phyloP scores from a whole-genome alignment of 78 protist species.

The Acrasis kona region DNA sequence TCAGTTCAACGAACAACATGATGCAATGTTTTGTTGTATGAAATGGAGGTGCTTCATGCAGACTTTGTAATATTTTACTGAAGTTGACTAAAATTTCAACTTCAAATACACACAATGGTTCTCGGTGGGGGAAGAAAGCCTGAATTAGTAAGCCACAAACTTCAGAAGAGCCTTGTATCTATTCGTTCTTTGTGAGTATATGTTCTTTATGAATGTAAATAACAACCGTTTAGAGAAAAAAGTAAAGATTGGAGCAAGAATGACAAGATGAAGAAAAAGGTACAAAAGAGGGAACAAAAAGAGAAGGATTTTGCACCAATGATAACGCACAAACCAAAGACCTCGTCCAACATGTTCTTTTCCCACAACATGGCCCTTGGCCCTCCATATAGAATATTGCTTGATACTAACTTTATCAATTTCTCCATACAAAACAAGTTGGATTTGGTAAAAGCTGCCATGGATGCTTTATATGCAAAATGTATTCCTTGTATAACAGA shows the following conservation, averaged over 20 bases:
- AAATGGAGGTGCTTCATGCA: too few species aligned
- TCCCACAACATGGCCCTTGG: conserved; percentile 84
- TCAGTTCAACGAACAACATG: too few species aligned
- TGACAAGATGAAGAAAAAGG: neutral
- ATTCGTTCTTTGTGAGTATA: too few species aligned
- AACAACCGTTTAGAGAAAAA: neutral
- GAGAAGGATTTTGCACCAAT: neutral
- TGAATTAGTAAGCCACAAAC: too few species aligned
- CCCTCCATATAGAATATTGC: conserved; percentile 90
- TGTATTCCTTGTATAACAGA: conserved; percentile 82
- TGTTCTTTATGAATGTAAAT: neutral
- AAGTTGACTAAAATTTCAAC: too few species aligned
- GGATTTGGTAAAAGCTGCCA: conserved; percentile 74
- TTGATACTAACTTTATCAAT: conserved; percentile 99
- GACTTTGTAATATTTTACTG: too few species aligned
- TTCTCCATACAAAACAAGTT: conserved; percentile 78
- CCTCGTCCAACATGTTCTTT: conserved; percentile 77
- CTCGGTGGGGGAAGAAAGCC: too few species aligned
- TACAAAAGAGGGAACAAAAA: neutral
- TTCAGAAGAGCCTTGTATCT: too few species aligned
- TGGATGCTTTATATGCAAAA: conserved; percentile 97
- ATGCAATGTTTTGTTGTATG: too few species aligned
- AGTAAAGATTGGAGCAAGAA: neutral
- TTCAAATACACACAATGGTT: too few species aligned
- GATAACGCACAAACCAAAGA: neutral